Percentiles rank a stretch among this genome's conserved stretches.
phyloP scores from a whole-genome alignment of 2,329 filamentous ascomycete genomes.

The Ophiostoma populinum region DNA sequence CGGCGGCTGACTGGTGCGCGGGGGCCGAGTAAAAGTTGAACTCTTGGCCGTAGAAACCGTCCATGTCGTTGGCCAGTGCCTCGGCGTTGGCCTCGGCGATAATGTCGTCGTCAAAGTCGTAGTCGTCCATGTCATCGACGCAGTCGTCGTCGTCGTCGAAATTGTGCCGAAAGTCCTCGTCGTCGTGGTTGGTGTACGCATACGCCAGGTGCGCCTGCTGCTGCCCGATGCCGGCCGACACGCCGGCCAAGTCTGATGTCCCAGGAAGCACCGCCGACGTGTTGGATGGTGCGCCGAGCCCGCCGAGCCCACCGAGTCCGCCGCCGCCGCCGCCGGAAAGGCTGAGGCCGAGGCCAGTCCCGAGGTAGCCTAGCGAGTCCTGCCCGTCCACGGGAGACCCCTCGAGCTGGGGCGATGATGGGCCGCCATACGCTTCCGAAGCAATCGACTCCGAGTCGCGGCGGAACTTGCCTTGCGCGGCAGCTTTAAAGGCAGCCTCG shows the following conservation, averaged over 20 bases:
- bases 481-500: conserved; percentile 62
- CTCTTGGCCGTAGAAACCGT: conserved; percentile 89
- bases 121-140: conserved; percentile 41
- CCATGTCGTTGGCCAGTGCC: conserved; percentile 76
- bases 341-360: background rate
- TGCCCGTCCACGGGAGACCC: background rate
- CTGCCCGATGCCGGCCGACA: background rate
- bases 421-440: conserved; percentile 1
- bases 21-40: conserved; percentile 79
- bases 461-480: conserved; percentile 57
- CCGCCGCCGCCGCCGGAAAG: background rate
- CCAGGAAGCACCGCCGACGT: background rate
- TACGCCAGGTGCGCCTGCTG: conserved; percentile 10
- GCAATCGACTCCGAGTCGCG: conserved; percentile 32
- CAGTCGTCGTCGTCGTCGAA: conserved; percentile 22
- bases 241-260: background rate
- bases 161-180: conserved; percentile 18
- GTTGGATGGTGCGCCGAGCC: no score
- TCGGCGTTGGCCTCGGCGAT: conserved; percentile 93
- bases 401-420: conserved; percentile 10
- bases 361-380: no score
- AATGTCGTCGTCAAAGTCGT: conserved; percentile 64
- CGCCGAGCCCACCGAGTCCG: no score
- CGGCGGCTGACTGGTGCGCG: background rate
- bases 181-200: conserved; percentile 10